Conservation (phyloP, 352 stramenopile genomes). For the Phytophthora meadii region DNA sequence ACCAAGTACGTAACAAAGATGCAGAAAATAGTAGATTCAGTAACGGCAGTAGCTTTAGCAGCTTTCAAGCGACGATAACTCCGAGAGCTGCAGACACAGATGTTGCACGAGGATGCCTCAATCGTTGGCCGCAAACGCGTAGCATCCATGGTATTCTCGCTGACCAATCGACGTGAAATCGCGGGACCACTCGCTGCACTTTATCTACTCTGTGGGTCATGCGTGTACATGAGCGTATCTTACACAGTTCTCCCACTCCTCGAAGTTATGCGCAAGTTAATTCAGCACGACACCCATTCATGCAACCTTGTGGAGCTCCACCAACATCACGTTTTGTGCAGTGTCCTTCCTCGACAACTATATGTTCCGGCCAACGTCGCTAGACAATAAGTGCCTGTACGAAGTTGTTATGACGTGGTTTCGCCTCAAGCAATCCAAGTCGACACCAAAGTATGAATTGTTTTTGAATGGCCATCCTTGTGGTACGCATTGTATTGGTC, state of each 20-base stretch:
- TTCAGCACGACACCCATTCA: background rate
- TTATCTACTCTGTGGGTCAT: background rate
- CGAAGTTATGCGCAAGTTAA: background rate
- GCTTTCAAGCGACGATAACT: background rate
- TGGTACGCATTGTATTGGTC: background rate
- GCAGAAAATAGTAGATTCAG: background rate
- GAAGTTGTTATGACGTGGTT: background rate
- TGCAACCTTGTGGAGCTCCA: background rate
- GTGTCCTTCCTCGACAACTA: conserved; percentile 9
- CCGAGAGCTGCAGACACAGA: background rate
- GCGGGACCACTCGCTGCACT: background rate
- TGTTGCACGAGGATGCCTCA: too few relatives aligned
- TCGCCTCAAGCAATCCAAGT: too few relatives aligned
- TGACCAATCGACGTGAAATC: background rate
- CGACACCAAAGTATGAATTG: background rate
- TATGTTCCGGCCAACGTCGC: background rate
- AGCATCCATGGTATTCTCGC: background rate
- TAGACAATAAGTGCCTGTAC: background rate
- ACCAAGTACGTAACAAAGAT: conserved; percentile 3
- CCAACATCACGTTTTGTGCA: background rate
- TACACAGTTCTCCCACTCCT: background rate
- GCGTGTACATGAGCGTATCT: background rate
- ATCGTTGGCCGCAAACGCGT: background rate
- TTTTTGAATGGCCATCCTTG: background rate
- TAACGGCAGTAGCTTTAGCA: background rate